Percentiles rank a stretch among this genome's conserved stretches.
Evolutionary conservation across 2,329 filamentous ascomycete species (phyloP).

Genomic region (Fusarium camptoceras): DNA sequence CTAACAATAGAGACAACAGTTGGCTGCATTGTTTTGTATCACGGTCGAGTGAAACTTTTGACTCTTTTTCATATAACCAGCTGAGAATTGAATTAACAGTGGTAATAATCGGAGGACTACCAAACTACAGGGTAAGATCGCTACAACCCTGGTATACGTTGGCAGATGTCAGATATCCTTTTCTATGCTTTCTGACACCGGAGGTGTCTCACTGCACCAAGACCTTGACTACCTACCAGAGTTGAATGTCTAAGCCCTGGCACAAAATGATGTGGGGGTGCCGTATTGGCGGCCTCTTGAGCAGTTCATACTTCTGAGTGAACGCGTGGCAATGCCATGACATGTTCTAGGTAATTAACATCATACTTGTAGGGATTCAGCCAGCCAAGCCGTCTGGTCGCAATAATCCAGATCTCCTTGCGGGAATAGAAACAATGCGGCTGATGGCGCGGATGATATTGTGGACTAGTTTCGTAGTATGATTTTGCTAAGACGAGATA

Average conservation of each 20-base stretch:
- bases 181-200: slow-evolving; percentile 14
- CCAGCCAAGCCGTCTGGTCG: not conserved
- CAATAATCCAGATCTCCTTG: not conserved
- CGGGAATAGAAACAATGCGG: not conserved
- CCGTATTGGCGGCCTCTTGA: slow-evolving; percentile 39
- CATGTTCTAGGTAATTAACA: not conserved
- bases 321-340: slow-evolving; percentile 41
- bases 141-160: not conserved
- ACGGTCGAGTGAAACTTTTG: not conserved
- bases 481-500: slow-evolving; percentile 25
- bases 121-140: slow-evolving; percentile 10
- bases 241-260: slow-evolving; percentile 12
- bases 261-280: slow-evolving; percentile 33
- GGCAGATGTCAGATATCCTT: slow-evolving; percentile 21
- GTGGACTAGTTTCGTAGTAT: slow-evolving; percentile 10
- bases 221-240: not conserved
- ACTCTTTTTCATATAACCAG: not conserved
- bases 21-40: not conserved
- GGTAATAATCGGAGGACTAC: not conserved
- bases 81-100: not conserved
- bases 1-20: not conserved
- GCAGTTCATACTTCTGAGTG: slow-evolving; percentile 2
- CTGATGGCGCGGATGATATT: not conserved
- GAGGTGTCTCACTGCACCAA: slow-evolving; percentile 20
- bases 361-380: not conserved